These are phyloP conservation scores for Chenopodium berlandieri DNA, from an alignment of 148 eudicot genomes.

Conservation along the genomic window DNA sequence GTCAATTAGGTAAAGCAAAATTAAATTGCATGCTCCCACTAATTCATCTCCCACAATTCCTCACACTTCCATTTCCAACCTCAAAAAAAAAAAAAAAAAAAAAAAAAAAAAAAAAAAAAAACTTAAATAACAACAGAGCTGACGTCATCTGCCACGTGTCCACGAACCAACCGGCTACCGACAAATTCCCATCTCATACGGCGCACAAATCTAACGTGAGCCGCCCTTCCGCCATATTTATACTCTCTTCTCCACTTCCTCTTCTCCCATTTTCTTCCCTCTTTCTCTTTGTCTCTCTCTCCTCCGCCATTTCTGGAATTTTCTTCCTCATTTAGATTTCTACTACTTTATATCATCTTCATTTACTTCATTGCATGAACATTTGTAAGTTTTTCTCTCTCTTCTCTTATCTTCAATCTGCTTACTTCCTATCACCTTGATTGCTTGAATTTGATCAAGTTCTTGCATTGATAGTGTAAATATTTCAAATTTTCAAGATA, in stretches of 20 bases:
- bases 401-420: not conserved
- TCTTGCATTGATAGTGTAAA: not conserved
- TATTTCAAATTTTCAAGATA: not conserved
- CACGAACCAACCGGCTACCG: conserved; percentile 10
- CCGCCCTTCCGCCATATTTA: conserved; percentile 1
- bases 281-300: not conserved
- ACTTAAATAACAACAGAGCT: not conserved
- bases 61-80: not conserved
- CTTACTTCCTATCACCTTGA: not conserved
- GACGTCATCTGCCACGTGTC: conserved; percentile 16
- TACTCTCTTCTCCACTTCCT: not conserved
- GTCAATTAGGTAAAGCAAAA: too few relatives aligned
- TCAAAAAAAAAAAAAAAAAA: too few relatives aligned
- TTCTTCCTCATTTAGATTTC: not conserved
- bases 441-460: too few relatives aligned
- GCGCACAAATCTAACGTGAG: conserved; percentile 17
- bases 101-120: not conserved
- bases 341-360: not conserved
- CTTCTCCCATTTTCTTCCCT: not conserved
- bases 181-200: not conserved
- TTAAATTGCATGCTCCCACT: not conserved
- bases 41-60: not conserved
- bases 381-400: conserved; percentile 7
- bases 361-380: not conserved
- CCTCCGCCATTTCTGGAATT: conserved; percentile 2